Base-by-base conservation (phyloP, 495 filamentous ascomycete genomes). In the Penicillium verhagenii region DNA sequence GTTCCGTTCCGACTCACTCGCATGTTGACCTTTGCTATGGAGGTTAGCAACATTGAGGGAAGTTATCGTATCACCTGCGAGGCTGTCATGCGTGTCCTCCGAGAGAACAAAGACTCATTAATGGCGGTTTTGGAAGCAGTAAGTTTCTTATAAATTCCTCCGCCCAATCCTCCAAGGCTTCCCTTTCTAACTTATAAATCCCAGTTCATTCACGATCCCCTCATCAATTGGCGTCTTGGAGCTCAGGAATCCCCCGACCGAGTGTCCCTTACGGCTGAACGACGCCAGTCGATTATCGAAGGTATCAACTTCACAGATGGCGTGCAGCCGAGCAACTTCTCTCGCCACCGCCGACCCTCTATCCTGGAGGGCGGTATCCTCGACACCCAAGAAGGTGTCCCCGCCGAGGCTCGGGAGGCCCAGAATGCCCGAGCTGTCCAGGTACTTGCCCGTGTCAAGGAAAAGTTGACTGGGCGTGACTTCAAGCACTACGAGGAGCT, bases 21-120 rank as follows among this genome's bases (percentile, higher is more conserved):
- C 52, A 99, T 99, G 94, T 82, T 99, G 69, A 99, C 94, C 0
- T 97, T 96, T 64, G 94, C 95, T 5, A 99, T 99, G 94, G 94
- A 99, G 73, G 92, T 97, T 26, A 95, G 90, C 78, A 99, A 99
- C 66, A 97, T 99, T 48, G 94, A 97, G 66, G 94, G 94, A 63
- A 96, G 90, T 73, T 99, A 95, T 78, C 86, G 95, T 20, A 96
- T 94, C 46, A 96, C 93, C 10, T 97, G 91, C 60, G 95, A 99
- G 69, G 91, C 96, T 58, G 95, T 97, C 26, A 99, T 99, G 94
- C 84, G 96, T 50, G 92, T 99, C 6, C 77, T 99, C 60, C 77
- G 94, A 6, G 92, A 92, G 53, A 97, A 97, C 72, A 97, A 99
- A 68, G 94, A 99, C 70, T 96, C 90, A 8, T 77, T 99, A 45